Evolutionary conservation across 352 stramenopile genomes (phyloP).

Genomic region (Phytophthora constricta): DNA sequence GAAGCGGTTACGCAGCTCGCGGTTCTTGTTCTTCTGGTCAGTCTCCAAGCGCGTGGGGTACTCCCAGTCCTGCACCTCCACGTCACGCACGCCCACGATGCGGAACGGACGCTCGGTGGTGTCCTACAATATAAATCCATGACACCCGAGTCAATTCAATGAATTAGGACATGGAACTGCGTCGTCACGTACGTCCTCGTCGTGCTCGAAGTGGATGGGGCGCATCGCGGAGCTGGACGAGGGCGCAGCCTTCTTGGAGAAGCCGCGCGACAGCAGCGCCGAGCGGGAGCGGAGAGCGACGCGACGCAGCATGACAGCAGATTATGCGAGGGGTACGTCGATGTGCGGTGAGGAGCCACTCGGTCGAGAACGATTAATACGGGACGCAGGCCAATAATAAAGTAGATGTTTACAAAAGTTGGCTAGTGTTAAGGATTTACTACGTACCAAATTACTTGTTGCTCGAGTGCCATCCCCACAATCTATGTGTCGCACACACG

Average conservation of each 20-base stretch:
- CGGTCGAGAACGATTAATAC: not conserved
- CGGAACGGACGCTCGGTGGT: conserved; percentile 61
- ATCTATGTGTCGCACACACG: no score
- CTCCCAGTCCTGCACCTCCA: conserved; percentile 80
- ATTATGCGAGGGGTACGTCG: conserved; percentile 4
- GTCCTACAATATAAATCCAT: conserved; percentile 35
- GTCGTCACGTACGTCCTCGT: conserved; percentile 55
- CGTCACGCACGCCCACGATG: conserved; percentile 82
- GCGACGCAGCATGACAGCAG: conserved; percentile 26
- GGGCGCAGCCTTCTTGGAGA: conserved; percentile 30
- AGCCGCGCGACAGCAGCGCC: conserved; percentile 23
- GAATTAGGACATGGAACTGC: conserved; percentile 3
- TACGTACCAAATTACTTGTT: no score
- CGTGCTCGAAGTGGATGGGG: conserved; percentile 77
- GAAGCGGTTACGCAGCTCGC: conserved; percentile 79
- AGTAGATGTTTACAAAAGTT: no score
- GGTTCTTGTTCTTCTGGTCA: conserved; percentile 68
- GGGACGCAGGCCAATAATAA: not conserved
- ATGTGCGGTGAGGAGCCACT: conserved; percentile 33
- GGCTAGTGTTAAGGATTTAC: not conserved
- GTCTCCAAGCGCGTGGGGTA: conserved; percentile 74
- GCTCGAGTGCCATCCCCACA: no score
- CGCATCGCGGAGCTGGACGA: conserved; percentile 37
- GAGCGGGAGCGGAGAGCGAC: conserved; percentile 21
- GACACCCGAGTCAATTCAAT: conserved; percentile 1